phyloP scores from a whole-genome alignment of 768 basidiomycete genomes.

The Scleroderma citrinum region DNA sequence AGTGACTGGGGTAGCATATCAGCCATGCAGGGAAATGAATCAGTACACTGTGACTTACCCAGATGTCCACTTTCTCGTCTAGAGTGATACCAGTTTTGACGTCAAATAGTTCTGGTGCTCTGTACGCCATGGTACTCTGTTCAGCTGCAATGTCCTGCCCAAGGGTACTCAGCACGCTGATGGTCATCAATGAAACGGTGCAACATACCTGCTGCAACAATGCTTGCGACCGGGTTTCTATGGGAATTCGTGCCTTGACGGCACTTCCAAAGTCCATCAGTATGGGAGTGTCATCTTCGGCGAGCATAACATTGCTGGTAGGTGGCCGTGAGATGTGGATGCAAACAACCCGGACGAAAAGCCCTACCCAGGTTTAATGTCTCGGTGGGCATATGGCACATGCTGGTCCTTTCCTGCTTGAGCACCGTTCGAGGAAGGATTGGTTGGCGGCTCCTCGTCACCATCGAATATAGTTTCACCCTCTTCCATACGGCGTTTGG shows the following conservation, averaged over 20 bases:
- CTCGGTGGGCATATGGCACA: slow-evolving; percentile 92
- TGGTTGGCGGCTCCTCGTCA: slow-evolving; percentile 58
- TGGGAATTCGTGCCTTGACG: slow-evolving; percentile 74
- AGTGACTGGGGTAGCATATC: slow-evolving; percentile 56
- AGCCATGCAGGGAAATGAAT: not conserved
- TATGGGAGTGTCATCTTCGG: slow-evolving; percentile 87
- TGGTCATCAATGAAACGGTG: not conserved
- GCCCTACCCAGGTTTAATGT: slow-evolving; percentile 90
- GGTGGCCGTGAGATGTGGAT: not conserved
- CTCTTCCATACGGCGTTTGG: slow-evolving; percentile 44
- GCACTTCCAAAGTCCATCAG: slow-evolving; percentile 98
- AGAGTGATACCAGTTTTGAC: slow-evolving; percentile 84
- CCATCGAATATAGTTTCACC: slow-evolving; percentile 72
- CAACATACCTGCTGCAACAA: slow-evolving; percentile 72
- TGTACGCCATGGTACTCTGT: slow-evolving; percentile 97
- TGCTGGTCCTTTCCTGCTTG: slow-evolving; percentile 42
- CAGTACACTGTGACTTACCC: slow-evolving; percentile 50
- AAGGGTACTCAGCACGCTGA: slow-evolving; percentile 1
- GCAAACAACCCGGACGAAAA: not conserved
- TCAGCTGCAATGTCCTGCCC: slow-evolving; percentile 90
- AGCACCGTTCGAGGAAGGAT: slow-evolving; percentile 36
- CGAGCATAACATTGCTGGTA: slow-evolving; percentile 89
- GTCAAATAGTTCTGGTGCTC: slow-evolving; percentile 96
- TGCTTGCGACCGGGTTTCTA: slow-evolving; percentile 82
- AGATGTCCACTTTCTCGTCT: slow-evolving; percentile 95